Conservation (phyloP, 2,329 filamentous ascomycete genomes). For the Ampelomyces quisqualis region DNA sequence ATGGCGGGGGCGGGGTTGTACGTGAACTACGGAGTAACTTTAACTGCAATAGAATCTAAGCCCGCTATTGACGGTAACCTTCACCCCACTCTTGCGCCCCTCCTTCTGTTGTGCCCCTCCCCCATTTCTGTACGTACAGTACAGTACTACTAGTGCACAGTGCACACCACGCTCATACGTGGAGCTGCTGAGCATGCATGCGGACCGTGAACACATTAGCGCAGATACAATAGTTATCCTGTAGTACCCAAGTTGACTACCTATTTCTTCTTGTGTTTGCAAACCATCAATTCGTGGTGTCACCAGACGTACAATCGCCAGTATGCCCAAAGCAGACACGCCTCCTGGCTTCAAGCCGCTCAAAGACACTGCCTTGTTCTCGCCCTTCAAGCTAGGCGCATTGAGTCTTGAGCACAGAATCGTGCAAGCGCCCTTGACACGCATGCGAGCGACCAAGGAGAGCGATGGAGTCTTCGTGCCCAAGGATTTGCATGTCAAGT, state of each 20-base stretch:
- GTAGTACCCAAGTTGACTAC: no score
- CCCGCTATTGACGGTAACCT: no score
- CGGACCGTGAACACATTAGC: conserved; percentile 15
- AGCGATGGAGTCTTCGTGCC: conserved; percentile 50
- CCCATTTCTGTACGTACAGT: conserved; percentile 36
- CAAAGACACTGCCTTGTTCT: conserved; percentile 37
- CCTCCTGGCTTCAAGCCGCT: conserved; percentile 33
- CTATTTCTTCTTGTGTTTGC: conserved; percentile 1
- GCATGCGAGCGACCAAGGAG: conserved; percentile 53
- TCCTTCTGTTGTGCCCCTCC: conserved; percentile 15
- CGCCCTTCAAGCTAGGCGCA: conserved; percentile 35
- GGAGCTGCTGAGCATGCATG: conserved; percentile 15
- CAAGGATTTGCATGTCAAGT: conserved; percentile 50
- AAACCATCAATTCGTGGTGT: neutral
- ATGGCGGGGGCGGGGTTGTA: no score
- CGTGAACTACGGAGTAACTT: no score
- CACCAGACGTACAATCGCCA: conserved; percentile 9
- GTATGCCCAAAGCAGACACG: conserved; percentile 37
- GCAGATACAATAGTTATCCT: conserved; percentile 33
- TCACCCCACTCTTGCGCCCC: conserved; percentile 4
- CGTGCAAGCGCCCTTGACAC: conserved; percentile 45
- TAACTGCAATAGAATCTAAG: no score
- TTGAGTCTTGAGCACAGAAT: conserved; percentile 43
- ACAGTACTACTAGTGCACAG: no score
- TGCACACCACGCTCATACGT: conserved; percentile 27